Conservation (phyloP, 352 stramenopile genomes). For the Chrysophaeum taylorii region DNA sequence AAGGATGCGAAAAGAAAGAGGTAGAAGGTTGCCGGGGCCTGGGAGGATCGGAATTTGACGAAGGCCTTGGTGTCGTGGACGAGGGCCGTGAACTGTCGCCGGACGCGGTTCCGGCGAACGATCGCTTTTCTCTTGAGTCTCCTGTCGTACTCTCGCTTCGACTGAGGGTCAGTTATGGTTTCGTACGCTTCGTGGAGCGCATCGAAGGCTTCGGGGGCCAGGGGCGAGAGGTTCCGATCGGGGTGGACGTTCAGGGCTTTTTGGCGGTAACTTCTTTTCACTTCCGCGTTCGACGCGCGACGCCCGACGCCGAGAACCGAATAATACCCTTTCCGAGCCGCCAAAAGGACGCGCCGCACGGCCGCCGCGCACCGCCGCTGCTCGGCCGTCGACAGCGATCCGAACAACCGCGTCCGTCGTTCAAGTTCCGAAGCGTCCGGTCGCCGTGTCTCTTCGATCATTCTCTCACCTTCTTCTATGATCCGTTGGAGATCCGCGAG, state of each 20-base stretch:
- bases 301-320: not conserved
- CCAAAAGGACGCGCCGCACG: not conserved
- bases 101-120: no score
- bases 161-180: not conserved
- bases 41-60: no score
- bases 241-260: not conserved
- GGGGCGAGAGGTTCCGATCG: not conserved
- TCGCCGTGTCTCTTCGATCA: no score
- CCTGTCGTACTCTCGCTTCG: no score
- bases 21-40: no score
- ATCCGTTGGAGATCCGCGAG: not conserved
- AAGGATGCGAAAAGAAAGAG: no score
- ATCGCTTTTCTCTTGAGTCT: no score
- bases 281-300: not conserved
- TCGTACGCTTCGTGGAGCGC: constrained; percentile 3
- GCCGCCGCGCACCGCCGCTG: not conserved
- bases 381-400: not conserved
- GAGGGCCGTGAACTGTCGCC: no score
- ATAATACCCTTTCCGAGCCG: not conserved
- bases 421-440: not conserved
- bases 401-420: not conserved
- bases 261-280: not conserved
- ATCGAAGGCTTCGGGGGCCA: not conserved
- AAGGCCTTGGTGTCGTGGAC: no score
- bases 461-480: not conserved